Percentiles rank a stretch among this genome's conserved stretches.
phyloP scores from a whole-genome alignment of 768 basidiomycete genomes.

The Tephrocybe sp. region DNA sequence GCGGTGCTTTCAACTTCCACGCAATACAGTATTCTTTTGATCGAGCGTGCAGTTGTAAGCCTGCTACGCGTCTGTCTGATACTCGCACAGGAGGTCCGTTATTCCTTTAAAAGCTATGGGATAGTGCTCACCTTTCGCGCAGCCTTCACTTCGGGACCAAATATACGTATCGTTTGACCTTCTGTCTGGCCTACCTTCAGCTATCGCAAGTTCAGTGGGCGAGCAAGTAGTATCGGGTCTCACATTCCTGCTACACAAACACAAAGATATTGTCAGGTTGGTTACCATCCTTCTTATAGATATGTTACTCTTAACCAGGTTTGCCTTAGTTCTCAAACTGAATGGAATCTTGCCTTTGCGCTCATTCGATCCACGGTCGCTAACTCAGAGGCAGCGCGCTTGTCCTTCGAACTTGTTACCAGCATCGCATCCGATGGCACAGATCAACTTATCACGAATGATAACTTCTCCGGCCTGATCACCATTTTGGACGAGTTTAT shows the following conservation, averaged over 20 bases:
- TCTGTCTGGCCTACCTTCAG: constrained; percentile 74
- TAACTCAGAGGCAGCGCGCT: constrained; percentile 84
- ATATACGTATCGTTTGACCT: constrained; percentile 93
- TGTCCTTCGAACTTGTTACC: constrained; percentile 79
- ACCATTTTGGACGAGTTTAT: constrained; percentile 88
- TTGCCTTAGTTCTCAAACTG: constrained; percentile 74
- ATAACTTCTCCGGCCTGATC: constrained; percentile 81
- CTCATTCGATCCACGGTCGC: constrained; percentile 82
- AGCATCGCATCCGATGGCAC: constrained; percentile 64
- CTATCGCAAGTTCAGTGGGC: constrained; percentile 79
- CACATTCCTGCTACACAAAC: constrained; percentile 72
- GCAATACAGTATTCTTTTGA: constrained; percentile 86
- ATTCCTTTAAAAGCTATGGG: not conserved
- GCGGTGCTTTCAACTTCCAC: constrained; percentile 72
- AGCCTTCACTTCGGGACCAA: constrained; percentile 89
- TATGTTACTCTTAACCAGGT: constrained; percentile 1
- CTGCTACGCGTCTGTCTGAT: constrained; percentile 83
- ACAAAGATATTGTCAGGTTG: constrained; percentile 70
- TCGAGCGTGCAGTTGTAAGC: constrained; percentile 91
- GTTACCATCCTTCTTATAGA: not conserved
- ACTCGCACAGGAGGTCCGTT: constrained; percentile 74
- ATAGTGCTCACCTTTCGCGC: constrained; percentile 11
- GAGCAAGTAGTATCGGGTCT: constrained; percentile 92
- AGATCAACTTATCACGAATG: constrained; percentile 60
- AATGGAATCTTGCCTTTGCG: constrained; percentile 93